phyloP scores from a whole-genome alignment of 2,329 filamentous ascomycete genomes.

The Aspergillus sp. region DNA sequence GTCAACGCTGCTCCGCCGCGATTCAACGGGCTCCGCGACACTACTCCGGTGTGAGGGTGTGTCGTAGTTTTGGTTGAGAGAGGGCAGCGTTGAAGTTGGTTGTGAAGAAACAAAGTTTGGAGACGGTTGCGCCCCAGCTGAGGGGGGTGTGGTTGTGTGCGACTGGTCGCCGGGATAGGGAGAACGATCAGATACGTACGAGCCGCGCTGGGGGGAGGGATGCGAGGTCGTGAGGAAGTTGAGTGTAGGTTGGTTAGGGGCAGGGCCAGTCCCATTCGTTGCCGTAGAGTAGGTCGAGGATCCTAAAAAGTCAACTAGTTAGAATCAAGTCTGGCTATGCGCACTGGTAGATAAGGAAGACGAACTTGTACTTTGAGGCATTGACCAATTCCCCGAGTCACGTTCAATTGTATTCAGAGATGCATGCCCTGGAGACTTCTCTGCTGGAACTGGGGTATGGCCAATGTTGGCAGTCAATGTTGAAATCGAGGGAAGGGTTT shows the following conservation, averaged over 20 bases:
- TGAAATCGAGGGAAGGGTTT: conserved; percentile 49
- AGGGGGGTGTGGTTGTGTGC: conserved; percentile 32
- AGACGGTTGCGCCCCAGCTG: conserved; percentile 39
- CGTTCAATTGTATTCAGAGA: conserved; percentile 51
- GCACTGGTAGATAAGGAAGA: conserved; percentile 16
- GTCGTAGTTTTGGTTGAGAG: conserved; percentile 61
- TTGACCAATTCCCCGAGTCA: conserved; percentile 61
- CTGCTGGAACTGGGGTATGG: conserved; percentile 29
- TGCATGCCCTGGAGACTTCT: conserved; percentile 44
- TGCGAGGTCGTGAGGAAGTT: conserved; percentile 47
- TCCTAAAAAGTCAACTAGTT: conserved; percentile 30
- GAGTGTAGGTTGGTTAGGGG: conserved; percentile 41
- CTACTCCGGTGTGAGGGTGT: conserved; percentile 46
- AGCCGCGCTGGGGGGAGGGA: conserved; percentile 45
- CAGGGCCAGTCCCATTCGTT: conserved; percentile 41
- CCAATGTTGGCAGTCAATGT: conserved; percentile 48
- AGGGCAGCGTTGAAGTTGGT: conserved; percentile 51
- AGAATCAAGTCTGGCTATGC: conserved; percentile 19
- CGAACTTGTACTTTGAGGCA: conserved; percentile 59
- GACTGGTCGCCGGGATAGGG: conserved; percentile 44
- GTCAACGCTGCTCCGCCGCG: conserved; percentile 50
- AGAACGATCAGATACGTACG: conserved; percentile 41
- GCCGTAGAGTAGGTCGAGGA: conserved; percentile 51
- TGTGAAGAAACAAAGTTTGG: conserved; percentile 40
- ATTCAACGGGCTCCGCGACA: conserved; percentile 44